Conservation (phyloP, 257 asterid species). For the Solanum boliviense region DNA sequence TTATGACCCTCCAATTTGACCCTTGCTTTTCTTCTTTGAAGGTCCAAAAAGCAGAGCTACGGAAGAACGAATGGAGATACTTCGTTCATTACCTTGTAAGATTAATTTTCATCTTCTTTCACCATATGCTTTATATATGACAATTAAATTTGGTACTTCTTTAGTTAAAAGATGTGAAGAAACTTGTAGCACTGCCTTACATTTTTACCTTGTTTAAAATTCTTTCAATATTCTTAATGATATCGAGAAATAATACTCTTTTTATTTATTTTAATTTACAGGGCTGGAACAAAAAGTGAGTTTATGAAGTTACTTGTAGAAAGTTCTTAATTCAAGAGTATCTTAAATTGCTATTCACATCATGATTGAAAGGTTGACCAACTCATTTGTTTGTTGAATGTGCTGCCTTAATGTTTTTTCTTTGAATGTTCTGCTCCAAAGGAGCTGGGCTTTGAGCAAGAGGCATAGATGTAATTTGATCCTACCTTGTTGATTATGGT, state of each 20-base stretch:
- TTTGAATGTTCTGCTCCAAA: neutral
- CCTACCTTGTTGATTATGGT: neutral
- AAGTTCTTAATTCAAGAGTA: neutral
- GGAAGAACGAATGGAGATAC: slow-evolving; percentile 87
- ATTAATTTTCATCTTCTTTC: neutral
- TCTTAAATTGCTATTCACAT: neutral
- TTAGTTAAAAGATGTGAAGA: neutral
- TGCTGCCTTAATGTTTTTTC: neutral
- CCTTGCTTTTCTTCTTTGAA: slow-evolving; percentile 19
- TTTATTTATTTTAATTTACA: slow-evolving; percentile 26
- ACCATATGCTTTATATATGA: neutral
- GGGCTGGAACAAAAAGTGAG: slow-evolving; percentile 99
- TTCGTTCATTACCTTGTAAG: slow-evolving; percentile 95
- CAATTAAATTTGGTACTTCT: neutral
- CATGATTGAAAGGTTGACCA: neutral
- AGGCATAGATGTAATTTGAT: neutral
- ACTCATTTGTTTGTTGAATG: neutral
- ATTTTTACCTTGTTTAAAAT: neutral
- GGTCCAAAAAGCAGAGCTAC: slow-evolving; percentile 86
- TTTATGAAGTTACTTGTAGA: neutral
- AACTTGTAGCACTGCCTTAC: neutral
- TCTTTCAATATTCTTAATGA: neutral
- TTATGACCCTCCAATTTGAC: slow-evolving; percentile 1
- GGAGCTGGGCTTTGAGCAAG: neutral
- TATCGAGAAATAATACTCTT: neutral